Base-by-base conservation (phyloP, 2,329 filamentous ascomycete species). In the Didymella sp. region DNA sequence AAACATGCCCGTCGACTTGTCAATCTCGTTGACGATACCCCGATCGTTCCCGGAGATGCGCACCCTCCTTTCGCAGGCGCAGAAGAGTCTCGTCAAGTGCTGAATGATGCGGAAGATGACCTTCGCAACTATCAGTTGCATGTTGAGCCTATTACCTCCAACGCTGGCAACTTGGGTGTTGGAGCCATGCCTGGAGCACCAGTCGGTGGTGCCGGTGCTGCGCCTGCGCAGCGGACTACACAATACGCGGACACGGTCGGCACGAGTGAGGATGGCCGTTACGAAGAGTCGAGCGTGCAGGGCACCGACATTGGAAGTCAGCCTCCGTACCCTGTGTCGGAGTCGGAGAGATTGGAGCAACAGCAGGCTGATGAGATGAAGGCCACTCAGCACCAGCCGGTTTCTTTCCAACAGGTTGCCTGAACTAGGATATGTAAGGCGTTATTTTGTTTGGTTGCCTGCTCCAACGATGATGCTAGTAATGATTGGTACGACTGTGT, bases 41-140 rank as follows among this genome's bases (percentile, higher is more conserved):
- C 95, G 0, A 87, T 97, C 27, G 89, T 96, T 0, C 94, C 94
- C 1, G 95, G 95, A 44, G 92, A 97, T 73, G 76, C 82, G 15
- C 87, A 89, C 47, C 81, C 84, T n/a, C 77, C 83, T 0, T 98
- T 95, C 73, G 81, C 85, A 31, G 79, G 88, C 56, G 81, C 79
- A 8, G 80, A 84, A 12, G 86, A 89, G 62, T 92, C 91, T 2
- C 87, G 92, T 50, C 90, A 96, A 74, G 86, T 98, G 42, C 85
- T 99, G 24, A 95, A 96, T 70, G 93, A 97, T 61, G 93, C 92
- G 38, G 95, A 99, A 77, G 89, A 91, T 51, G 91, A 96, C 66
- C 85, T 99, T 59, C 86, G 88, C 51, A 84, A 86, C 37, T 98
- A 94, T 91, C 77, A 80, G 52, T 77, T 84, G 25, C 78, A 77